Conservation (phyloP, 352 stramenopile genomes). For the Nothophytophthora sp. region DNA sequence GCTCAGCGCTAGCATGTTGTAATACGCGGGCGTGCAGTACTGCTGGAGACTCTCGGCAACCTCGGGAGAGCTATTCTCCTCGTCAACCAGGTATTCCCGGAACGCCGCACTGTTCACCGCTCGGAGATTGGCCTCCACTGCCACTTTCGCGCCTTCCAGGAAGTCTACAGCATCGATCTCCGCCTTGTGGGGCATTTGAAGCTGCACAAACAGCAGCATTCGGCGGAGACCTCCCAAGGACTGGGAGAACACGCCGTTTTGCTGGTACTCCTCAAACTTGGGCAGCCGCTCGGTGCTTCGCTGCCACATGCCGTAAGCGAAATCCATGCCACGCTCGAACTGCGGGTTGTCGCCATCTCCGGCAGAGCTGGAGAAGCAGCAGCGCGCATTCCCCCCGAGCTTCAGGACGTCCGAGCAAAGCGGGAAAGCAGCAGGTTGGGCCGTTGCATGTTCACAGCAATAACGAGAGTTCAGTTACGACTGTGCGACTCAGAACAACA, state of each 20-base stretch:
- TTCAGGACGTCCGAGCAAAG: not conserved
- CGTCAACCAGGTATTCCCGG: conserved; percentile 30
- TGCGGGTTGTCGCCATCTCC: not conserved
- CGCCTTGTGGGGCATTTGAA: conserved; percentile 38
- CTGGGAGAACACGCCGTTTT: conserved; percentile 22
- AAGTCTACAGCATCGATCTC: conserved; percentile 47
- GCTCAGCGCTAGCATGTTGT: conserved; percentile 38
- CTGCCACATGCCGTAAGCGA: conserved; percentile 10
- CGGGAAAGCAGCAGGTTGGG: not conserved
- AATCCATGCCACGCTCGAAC: conserved; percentile 19
- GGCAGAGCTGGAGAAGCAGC: conserved; percentile 8
- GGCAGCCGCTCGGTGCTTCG: conserved; percentile 24
- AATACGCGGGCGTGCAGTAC: conserved; percentile 27
- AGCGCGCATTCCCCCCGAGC: not conserved
- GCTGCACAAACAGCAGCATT: conserved; percentile 30
- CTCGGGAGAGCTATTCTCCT: conserved; percentile 23
- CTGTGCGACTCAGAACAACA: too few species aligned
- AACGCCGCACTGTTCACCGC: conserved; percentile 39
- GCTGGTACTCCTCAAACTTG: conserved; percentile 35
- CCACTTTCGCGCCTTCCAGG: conserved; percentile 34
- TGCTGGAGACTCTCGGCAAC: conserved; percentile 18
- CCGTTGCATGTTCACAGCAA: too few species aligned
- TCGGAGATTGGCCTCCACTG: conserved; percentile 33
- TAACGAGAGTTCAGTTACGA: too few species aligned
- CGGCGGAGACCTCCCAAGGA: conserved; percentile 5